phyloP scores from a whole-genome alignment of 2,329 filamentous ascomycete species.

The Claviceps maximensis region DNA sequence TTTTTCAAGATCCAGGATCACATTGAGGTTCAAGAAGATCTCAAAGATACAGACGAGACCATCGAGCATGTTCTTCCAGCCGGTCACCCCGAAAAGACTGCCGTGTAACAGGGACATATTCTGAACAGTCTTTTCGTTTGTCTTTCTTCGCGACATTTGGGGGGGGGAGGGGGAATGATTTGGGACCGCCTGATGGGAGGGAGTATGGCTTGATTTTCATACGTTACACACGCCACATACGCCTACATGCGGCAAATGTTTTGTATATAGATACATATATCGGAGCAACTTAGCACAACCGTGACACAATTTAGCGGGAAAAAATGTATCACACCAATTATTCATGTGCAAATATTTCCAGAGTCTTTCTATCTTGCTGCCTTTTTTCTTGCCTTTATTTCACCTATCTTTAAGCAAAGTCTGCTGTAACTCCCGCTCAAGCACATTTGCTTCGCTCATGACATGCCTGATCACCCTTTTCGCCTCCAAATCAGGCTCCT shows the following conservation, averaged over 20 bases:
- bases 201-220: neutral
- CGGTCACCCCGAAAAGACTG: conserved; percentile 1
- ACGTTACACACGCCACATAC: no score
- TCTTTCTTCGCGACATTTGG: neutral
- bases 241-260: neutral
- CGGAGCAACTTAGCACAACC: neutral
- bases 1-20: conserved; percentile 68
- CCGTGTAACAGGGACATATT: neutral
- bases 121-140: neutral
- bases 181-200: neutral
- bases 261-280: no score
- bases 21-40: conserved; percentile 67
- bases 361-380: no score
- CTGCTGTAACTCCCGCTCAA: conserved; percentile 4
- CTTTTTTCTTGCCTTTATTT: no score
- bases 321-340: neutral
- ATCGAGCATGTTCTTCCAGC: conserved; percentile 47
- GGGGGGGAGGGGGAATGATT: no score
- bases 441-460: conserved; percentile 4
- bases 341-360: neutral
- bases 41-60: conserved; percentile 77
- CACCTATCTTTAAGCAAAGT: no score
- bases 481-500: conserved; percentile 3
- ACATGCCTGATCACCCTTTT: neutral
- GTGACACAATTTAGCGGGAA: neutral